phyloP scores from a whole-genome alignment of 768 basidiomycete species.

The Tulasnella sp. region DNA sequence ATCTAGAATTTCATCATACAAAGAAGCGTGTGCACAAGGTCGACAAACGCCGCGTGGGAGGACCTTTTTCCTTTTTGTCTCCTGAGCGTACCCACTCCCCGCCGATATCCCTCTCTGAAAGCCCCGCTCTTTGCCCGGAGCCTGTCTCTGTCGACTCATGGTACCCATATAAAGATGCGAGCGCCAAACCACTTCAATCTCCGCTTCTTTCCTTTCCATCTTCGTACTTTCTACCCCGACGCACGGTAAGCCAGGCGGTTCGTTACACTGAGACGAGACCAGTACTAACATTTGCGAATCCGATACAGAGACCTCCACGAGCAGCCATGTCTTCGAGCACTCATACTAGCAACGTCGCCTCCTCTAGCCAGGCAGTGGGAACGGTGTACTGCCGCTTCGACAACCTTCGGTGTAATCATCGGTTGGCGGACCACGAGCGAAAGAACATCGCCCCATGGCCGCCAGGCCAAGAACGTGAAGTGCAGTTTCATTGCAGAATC shows the following conservation, averaged over 20 bases:
- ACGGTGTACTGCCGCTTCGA: background rate
- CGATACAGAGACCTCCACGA: background rate
- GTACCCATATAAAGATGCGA: background rate
- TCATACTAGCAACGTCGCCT: background rate
- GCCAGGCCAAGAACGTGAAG: background rate
- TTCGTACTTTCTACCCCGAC: background rate
- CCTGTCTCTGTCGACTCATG: background rate
- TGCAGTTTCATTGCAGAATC: background rate
- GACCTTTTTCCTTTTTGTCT: background rate
- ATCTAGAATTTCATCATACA: background rate
- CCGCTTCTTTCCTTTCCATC: background rate
- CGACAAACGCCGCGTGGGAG: background rate
- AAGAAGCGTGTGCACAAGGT: background rate
- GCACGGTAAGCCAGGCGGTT: background rate
- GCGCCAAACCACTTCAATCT: background rate
- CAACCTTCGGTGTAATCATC: background rate
- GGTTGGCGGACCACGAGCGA: background rate
- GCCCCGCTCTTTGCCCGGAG: background rate
- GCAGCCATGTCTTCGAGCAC: background rate
- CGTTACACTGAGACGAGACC: no score
- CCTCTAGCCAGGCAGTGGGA: background rate
- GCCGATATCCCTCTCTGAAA: background rate
- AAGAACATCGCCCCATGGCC: background rate
- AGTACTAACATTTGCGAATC: no score
- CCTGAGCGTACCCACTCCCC: background rate